Percentiles rank a stretch among this genome's conserved stretches.
These are phyloP conservation scores for Apophysomyces elegans DNA, from an alignment of 371 early-diverging fungal genomes.

Conservation along the genomic window DNA sequence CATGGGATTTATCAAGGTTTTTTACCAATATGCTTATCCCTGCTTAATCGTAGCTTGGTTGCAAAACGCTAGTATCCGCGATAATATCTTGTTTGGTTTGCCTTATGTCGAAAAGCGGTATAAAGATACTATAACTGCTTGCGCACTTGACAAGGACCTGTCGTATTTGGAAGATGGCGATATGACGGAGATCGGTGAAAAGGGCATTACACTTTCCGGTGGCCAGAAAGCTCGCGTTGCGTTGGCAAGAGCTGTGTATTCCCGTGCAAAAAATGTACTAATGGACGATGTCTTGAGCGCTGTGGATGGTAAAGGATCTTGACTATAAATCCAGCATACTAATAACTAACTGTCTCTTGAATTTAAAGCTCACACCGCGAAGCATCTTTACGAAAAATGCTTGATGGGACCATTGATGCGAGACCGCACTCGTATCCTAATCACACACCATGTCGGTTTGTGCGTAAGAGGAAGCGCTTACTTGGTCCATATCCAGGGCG, in stretches of 20 bases:
- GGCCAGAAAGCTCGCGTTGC: constrained; percentile 67
- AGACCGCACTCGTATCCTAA: constrained; percentile 69
- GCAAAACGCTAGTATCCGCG: constrained; percentile 70
- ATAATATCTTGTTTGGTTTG: constrained; percentile 44
- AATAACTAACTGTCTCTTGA: not conserved
- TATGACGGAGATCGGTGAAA: constrained; percentile 86
- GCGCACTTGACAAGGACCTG: constrained; percentile 39
- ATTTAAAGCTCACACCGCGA: constrained; percentile 79
- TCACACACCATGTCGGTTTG: constrained; percentile 80
- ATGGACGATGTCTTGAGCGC: constrained; percentile 76
- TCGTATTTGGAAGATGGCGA: constrained; percentile 72
- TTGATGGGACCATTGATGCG: constrained; percentile 69
- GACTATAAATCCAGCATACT: too few relatives aligned
- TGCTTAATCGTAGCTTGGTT: constrained; percentile 63
- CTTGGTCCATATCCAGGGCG: constrained; percentile 64
- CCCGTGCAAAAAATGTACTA: constrained; percentile 62
- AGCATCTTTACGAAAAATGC: constrained; percentile 68
- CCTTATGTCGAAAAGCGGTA: constrained; percentile 35
- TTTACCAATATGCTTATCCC: not conserved
- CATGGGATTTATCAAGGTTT: not conserved
- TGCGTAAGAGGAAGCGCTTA: constrained; percentile 66
- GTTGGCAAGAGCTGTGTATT: constrained; percentile 65
- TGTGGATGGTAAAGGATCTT: constrained; percentile 19
- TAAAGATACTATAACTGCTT: constrained; percentile 57
- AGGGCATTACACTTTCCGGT: constrained; percentile 67